Conservation (phyloP, 2,329 filamentous ascomycete genomes). For the Nothopassalora personata region DNA sequence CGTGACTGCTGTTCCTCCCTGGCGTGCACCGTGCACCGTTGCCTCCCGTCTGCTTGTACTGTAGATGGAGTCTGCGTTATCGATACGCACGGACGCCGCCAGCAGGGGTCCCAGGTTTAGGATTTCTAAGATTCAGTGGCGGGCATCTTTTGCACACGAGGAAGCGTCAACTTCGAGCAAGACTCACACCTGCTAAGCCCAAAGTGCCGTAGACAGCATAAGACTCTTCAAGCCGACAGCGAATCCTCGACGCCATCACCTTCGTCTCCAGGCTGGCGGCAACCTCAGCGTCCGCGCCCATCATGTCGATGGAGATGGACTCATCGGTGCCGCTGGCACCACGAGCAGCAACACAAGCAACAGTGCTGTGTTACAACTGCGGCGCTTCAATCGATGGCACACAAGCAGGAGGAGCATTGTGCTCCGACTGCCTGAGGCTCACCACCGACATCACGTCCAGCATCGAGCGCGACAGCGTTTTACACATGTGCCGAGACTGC, state of each 20-base stretch:
- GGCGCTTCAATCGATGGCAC: conserved; percentile 94
- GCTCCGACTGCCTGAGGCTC: conserved; percentile 92
- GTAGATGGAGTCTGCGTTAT: neutral
- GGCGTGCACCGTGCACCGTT: neutral
- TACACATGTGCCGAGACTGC: conserved; percentile 92
- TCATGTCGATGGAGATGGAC: conserved; percentile 38
- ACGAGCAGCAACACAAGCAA: conserved; percentile 37
- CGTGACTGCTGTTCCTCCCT: neutral
- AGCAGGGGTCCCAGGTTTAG: neutral
- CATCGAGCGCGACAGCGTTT: conserved; percentile 81
- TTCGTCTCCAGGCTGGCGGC: neutral
- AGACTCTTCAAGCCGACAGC: neutral
- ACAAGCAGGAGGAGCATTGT: conserved; percentile 76
- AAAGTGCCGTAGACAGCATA: neutral
- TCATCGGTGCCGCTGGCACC: conserved; percentile 26
- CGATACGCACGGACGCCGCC: neutral
- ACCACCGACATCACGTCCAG: conserved; percentile 89
- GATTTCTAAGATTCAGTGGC: neutral
- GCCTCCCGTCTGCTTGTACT: neutral
- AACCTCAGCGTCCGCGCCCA: conserved; percentile 6
- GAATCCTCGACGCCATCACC: neutral
- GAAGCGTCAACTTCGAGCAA: neutral
- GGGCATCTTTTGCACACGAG: neutral
- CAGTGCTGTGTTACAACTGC: conserved; percentile 98
- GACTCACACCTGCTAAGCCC: neutral